Evolutionary conservation across 805 yeast species (phyloP), one percentile per base, ranked within the genome.

Genomic region (Starmerella roubikii): DNA sequence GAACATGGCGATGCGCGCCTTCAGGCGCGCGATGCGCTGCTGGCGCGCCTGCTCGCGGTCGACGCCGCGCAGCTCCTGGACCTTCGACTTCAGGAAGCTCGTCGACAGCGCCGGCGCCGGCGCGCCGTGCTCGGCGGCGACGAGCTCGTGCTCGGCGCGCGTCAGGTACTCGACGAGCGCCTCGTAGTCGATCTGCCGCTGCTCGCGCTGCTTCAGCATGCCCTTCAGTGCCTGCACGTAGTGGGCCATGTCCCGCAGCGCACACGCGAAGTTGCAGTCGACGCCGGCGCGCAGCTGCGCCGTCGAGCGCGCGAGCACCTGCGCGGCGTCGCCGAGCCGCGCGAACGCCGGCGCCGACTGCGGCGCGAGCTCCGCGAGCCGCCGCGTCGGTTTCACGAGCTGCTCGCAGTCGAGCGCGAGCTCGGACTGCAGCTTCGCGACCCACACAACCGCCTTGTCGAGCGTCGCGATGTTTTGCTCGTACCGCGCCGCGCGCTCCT

Each of bases 131-230:
- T 68, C 57, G 18, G 73, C 54, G 3, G 64, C 60, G 42, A 69
- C 70, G 49, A 75, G 74, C 49, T 88, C 97, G 29, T 63, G 62
- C 35, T 71, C 67, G 0, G 93, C 75, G 52, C 82, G 79, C 30
- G 68, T 66, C 40, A 85, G 62, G 59, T 88, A 88, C 39, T 80
- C 93, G 29, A 74, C 71, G 32, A 88, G 64, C 37, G 81, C 93
- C 54, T 91, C 96, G 53, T 78, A 77, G 56, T 88, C 98, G 21
- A 88, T 71, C 51, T 82, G 86, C 57, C 86, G 86, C 54, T 84
- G 85, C 53, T 88, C 97, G 48, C 88, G 84, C 40, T 81, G 67
- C 54, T 79, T 85, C 38, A 91, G 71, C 42, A 88, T 62, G 45
- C 69, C 72, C 52, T 74, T 74, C 48, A 80, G 61, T 18, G 79